These are phyloP conservation scores for Fusarium mexicanum DNA, from an alignment of 2,329 filamentous ascomycete species.

Conservation along the genomic window DNA sequence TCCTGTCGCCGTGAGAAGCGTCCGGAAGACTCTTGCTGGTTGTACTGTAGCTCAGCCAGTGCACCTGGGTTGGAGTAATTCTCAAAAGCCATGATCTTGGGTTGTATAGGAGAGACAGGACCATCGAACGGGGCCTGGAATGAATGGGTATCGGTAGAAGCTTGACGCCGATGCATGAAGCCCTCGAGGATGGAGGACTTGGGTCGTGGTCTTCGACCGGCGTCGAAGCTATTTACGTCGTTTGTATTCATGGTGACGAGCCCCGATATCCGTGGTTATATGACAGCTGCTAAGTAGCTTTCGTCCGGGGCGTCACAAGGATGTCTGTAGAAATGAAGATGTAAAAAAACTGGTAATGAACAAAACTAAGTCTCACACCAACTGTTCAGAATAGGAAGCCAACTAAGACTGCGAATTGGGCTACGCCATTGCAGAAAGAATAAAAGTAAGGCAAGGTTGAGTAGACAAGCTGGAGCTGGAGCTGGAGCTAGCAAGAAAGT, in stretches of 20 bases:
- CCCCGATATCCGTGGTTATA: conserved; percentile 10
- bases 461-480: conserved; percentile 29
- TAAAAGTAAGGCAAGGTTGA: conserved; percentile 26
- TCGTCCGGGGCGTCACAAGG: neutral
- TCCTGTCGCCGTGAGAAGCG: conserved; percentile 53
- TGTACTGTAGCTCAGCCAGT: conserved; percentile 66
- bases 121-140: conserved; percentile 40
- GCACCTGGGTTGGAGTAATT: conserved; percentile 55
- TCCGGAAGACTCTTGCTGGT: conserved; percentile 56
- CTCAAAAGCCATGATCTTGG: conserved; percentile 46
- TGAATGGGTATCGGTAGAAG: conserved; percentile 54
- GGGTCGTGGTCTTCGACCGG: conserved; percentile 52
- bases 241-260: conserved; percentile 18
- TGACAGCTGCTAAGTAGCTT: conserved; percentile 8
- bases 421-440: conserved; percentile 41
- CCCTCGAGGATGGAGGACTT: conserved; percentile 62
- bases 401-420: conserved; percentile 28
- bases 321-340: conserved; percentile 13
- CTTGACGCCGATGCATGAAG: conserved; percentile 61
- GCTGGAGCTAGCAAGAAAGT: conserved; percentile 25
- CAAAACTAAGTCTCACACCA: conserved; percentile 16
- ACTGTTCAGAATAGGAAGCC: conserved; percentile 23
- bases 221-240: conserved; percentile 31
- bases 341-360: conserved; percentile 17
- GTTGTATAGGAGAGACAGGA: conserved; percentile 40